Percentiles rank a stretch among this genome's conserved stretches.
phyloP scores from a whole-genome alignment of 345 rosid genomes.

The Pugionium cornutum region DNA sequence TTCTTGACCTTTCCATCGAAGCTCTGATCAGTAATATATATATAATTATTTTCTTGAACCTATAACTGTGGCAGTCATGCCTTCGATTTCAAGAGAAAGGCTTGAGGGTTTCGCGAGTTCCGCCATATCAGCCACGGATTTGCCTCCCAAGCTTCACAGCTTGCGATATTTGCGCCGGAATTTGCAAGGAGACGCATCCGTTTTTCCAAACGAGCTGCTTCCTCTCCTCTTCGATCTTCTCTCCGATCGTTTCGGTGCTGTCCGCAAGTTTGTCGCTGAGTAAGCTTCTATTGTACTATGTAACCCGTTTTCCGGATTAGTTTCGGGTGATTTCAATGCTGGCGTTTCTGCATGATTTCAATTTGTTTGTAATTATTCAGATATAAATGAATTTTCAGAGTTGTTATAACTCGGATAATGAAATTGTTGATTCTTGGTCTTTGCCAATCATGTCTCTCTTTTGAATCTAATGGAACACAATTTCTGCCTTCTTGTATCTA shows the following conservation, averaged over 20 bases:
- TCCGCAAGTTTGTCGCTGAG: conserved; percentile 78
- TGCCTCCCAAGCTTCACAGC: conserved; percentile 65
- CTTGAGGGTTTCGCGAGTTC: conserved; percentile 56
- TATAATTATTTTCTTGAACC: neutral
- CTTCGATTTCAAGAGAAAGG: conserved; percentile 54
- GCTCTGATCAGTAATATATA: conserved; percentile 10
- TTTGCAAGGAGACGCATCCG: conserved; percentile 49
- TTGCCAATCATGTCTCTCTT: neutral
- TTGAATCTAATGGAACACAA: neutral
- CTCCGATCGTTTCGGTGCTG: conserved; percentile 64
- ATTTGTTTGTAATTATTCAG: conserved; percentile 4
- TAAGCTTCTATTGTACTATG: conserved; percentile 40
- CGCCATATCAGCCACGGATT: conserved; percentile 55
- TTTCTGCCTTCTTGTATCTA: neutral
- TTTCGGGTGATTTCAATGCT: neutral
- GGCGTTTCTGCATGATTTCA: neutral
- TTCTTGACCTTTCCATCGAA: conserved; percentile 17
- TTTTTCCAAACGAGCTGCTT: conserved; percentile 57
- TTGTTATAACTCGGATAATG: neutral
- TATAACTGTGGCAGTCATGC: conserved; percentile 57
- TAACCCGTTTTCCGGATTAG: neutral
- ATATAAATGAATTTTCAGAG: neutral
- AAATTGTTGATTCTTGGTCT: conserved; percentile 2
- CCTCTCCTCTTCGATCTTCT: conserved; percentile 74
- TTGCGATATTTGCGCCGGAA: conserved; percentile 57